A percentile compares a stretch with the other conserved stretches of the same genome.
Evolutionary conservation across 306 rosid genomes (phyloP).

Genomic region (Quercus engelmannii): DNA sequence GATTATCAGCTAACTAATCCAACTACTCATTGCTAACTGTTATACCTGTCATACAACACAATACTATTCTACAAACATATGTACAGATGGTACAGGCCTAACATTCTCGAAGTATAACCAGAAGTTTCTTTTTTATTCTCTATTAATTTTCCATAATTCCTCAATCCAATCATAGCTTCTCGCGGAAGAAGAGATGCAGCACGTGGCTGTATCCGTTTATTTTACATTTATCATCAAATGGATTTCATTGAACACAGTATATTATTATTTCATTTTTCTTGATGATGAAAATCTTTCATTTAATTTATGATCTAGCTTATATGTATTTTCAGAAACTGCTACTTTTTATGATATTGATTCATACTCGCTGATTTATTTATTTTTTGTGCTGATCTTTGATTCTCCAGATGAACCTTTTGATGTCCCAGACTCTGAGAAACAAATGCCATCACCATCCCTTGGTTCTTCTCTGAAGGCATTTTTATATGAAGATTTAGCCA

Average conservation of each 20-base stretch:
- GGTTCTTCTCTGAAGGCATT: slow-evolving; percentile 29
- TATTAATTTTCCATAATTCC: no score
- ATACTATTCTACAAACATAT: no score
- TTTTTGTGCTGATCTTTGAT: background rate
- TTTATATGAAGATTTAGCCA: slow-evolving; percentile 42
- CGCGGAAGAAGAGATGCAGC: no score
- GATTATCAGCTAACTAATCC: no score
- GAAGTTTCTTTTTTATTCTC: no score
- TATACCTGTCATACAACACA: no score
- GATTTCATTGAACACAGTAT: background rate
- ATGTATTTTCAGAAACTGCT: background rate
- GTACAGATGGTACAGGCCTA: no score
- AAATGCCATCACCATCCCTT: slow-evolving; percentile 15
- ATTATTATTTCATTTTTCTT: background rate
- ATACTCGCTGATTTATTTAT: background rate
- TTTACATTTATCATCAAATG: background rate
- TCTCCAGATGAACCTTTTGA: slow-evolving; percentile 37
- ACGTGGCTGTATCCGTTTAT: background rate
- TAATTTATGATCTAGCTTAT: background rate
- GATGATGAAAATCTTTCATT: background rate
- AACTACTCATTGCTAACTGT: no score
- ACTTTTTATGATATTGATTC: background rate
- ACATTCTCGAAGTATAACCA: no score
- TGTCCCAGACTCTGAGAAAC: slow-evolving; percentile 36
- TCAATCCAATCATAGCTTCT: no score